Evolutionary conservation across 441 rosid species (phyloP).

Genomic region (Populus tomentosa): DNA sequence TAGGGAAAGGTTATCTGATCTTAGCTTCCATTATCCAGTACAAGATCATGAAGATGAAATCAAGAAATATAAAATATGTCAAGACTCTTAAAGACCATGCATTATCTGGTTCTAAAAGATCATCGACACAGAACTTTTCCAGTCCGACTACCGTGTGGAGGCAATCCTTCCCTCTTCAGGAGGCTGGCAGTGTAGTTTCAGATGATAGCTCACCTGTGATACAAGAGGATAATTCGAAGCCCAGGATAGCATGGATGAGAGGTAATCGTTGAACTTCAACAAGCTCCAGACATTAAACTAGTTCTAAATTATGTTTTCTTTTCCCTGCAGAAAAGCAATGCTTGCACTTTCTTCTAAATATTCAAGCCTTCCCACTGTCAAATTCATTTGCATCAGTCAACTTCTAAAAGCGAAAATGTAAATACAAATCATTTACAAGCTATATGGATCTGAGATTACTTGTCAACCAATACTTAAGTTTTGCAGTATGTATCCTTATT

Average conservation of each 20-base stretch:
- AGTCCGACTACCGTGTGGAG: constrained; percentile 41
- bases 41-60: constrained; percentile 36
- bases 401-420: constrained; percentile 24
- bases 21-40: constrained; percentile 25
- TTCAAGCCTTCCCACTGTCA: neutral
- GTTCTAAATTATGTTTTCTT: neutral
- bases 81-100: constrained; percentile 54
- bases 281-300: constrained; percentile 14
- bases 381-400: constrained; percentile 13
- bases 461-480: constrained; percentile 9
- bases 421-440: constrained; percentile 26
- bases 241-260: constrained; percentile 6
- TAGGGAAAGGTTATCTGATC: constrained; percentile 25
- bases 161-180: constrained; percentile 27
- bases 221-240: constrained; percentile 15
- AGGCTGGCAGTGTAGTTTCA: constrained; percentile 16
- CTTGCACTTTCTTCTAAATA: constrained; percentile 10
- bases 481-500: constrained; percentile 2
- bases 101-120: constrained; percentile 31
- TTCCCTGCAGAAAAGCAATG: constrained; percentile 7
- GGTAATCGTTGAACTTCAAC: constrained; percentile 18
- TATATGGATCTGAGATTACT: constrained; percentile 18
- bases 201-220: constrained; percentile 26
- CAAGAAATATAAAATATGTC: constrained; percentile 35
- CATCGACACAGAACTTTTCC: constrained; percentile 21